A percentile compares a stretch with the other conserved stretches of the same genome.
Conservation (phyloP, 106 monocot genomes). For the Dendrobium catenatum region DNA sequence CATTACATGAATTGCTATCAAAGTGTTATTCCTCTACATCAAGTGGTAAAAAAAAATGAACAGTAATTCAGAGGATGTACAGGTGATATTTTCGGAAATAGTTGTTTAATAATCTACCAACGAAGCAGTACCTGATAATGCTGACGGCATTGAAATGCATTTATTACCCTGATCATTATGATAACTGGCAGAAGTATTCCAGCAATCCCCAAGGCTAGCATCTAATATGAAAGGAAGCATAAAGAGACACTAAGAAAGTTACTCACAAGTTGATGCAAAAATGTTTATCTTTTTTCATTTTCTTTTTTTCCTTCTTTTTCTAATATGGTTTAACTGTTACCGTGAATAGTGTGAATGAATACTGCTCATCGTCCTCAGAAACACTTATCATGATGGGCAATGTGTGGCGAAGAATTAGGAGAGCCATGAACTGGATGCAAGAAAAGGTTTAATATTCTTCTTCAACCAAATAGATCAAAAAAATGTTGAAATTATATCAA, state of each 20-base stretch:
- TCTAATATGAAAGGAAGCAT: constrained; percentile 1
- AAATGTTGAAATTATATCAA: background rate
- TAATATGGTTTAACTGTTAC: constrained; percentile 25
- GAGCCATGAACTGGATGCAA: constrained; percentile 59
- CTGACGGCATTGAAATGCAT: background rate
- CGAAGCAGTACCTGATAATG: constrained; percentile 9
- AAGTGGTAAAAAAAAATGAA: background rate
- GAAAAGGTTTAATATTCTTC: background rate
- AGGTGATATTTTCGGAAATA: background rate
- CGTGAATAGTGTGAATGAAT: constrained; percentile 44
- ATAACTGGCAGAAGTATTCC: constrained; percentile 16
- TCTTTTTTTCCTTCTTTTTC: background rate
- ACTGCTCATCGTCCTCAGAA: constrained; percentile 30
- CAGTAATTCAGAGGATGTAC: background rate
- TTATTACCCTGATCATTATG: constrained; percentile 8
- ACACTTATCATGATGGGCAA: constrained; percentile 67
- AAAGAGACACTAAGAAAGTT: background rate
- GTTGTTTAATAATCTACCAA: background rate
- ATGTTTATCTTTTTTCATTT: background rate
- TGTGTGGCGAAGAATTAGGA: constrained; percentile 66
- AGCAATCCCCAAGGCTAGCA: constrained; percentile 7
- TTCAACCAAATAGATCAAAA: background rate
- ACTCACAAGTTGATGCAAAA: background rate
- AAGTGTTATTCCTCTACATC: background rate
- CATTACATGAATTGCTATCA: background rate